A percentile compares a stretch with the other conserved stretches of the same genome.
Conservation (phyloP, 805 yeast genomes). For the Wickerhamomyces pijperi region DNA sequence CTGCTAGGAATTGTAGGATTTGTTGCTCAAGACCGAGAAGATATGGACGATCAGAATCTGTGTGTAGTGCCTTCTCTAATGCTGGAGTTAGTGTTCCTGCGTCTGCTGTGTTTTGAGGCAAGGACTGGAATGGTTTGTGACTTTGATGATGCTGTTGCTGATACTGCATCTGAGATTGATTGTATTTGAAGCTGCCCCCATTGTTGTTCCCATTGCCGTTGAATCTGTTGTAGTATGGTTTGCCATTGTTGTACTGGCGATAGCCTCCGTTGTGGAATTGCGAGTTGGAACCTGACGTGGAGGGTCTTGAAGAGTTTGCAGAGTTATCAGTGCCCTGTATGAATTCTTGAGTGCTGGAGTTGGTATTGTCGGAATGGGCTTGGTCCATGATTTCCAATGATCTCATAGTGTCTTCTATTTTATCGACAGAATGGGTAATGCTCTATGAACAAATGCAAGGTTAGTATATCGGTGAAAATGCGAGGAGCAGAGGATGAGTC, state of each 20-base stretch:
- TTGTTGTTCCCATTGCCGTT: neutral
- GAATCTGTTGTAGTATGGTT: neutral
- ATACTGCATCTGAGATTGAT: neutral
- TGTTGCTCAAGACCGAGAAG: slow-evolving; percentile 37
- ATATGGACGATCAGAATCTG: slow-evolving; percentile 36
- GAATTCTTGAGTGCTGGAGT: neutral
- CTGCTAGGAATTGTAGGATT: slow-evolving; percentile 30
- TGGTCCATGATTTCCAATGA: no score
- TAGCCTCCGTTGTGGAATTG: no score
- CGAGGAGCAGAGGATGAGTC: no score
- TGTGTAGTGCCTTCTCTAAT: slow-evolving; percentile 28
- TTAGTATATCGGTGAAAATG: no score
- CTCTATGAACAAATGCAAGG: no score
- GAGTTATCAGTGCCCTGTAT: no score
- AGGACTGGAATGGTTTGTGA: neutral
- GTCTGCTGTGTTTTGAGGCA: neutral
- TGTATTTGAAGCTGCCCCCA: no score
- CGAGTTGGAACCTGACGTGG: no score
- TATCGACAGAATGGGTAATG: no score
- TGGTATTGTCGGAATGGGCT: neutral
- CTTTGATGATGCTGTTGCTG: slow-evolving; percentile 1
- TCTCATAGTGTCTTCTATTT: no score
- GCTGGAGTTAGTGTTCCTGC: slow-evolving; percentile 15
- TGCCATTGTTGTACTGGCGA: neutral
- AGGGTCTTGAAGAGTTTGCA: no score